Percentiles rank a stretch among this genome's conserved stretches.
Evolutionary conservation across 345 rosid genomes (phyloP).

Genomic region (Psidium guajava): DNA sequence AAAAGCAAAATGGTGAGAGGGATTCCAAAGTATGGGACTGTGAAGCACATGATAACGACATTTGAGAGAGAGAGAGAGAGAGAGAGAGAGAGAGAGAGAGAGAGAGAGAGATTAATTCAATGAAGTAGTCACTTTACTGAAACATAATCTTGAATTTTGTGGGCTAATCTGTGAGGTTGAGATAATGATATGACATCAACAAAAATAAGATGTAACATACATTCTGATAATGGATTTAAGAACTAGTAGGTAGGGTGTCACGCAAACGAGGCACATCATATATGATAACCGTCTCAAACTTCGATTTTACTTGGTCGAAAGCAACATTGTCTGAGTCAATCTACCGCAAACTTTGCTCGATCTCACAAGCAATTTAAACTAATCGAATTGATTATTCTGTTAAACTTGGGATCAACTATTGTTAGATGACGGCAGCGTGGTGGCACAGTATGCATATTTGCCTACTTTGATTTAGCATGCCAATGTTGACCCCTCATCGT

Average conservation of each 20-base stretch:
- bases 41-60: neutral
- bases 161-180: neutral
- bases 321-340: neutral
- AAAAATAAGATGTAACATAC: neutral
- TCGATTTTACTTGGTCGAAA: neutral
- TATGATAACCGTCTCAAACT: constrained; percentile 4
- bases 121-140: neutral
- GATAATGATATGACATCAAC: neutral
- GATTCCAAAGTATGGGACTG: neutral
- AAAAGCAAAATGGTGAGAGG: neutral
- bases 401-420: neutral
- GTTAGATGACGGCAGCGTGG: neutral
- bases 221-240: neutral
- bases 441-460: neutral
- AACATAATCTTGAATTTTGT: neutral
- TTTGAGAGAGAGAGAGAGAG: neutral
- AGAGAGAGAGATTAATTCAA: neutral
- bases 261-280: neutral
- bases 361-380: neutral
- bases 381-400: neutral
- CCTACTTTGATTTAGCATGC: constrained; percentile 2
- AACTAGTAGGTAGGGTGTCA: neutral
- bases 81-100: neutral
- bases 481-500: constrained; percentile 3
- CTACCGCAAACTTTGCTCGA: neutral